Percentiles rank a stretch among this genome's conserved stretches.
phyloP scores from a whole-genome alignment of 495 filamentous ascomycete species.

The Lasiosphaeria miniovina region DNA sequence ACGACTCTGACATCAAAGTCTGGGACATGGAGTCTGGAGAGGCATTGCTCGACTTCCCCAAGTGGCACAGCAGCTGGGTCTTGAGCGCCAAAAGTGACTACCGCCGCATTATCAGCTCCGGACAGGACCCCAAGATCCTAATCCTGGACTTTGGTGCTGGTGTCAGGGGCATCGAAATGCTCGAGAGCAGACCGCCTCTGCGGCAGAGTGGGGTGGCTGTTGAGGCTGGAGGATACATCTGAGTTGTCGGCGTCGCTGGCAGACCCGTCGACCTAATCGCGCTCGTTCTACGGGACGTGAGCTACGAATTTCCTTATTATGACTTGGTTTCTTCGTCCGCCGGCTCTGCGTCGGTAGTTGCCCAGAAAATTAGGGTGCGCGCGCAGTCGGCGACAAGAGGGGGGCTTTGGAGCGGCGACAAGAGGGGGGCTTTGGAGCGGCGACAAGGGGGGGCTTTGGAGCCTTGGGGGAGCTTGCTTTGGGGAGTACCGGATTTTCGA shows the following conservation, averaged over 20 bases:
- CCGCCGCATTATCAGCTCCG: conserved; percentile 84
- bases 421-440: no score
- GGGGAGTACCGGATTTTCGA: no score
- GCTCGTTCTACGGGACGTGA: no score
- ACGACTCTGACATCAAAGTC: conserved; percentile 90
- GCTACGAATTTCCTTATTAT: no score
- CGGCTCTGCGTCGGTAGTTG: no score
- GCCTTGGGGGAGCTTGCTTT: no score
- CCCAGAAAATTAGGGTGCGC: no score
- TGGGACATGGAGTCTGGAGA: conserved; percentile 76
- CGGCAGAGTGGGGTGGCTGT: background rate
- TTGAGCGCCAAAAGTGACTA: conserved; percentile 94
- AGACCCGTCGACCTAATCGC: no score
- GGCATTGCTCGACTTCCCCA: conserved; percentile 70
- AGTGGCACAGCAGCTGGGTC: conserved; percentile 96
- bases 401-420: no score
- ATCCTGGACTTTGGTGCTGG: conserved; percentile 84
- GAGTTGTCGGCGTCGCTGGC: background rate
- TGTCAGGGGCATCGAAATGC: conserved; percentile 50
- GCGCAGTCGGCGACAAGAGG: no score
- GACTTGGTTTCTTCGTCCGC: no score
- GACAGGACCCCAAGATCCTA: conserved; percentile 84
- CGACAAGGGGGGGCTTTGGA: no score
- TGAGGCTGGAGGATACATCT: conserved; percentile 11
- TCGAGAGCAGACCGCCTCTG: conserved; percentile 38